These are phyloP conservation scores for Mycena chlorophos DNA, from an alignment of 768 basidiomycete genomes.

Conservation along the genomic window DNA sequence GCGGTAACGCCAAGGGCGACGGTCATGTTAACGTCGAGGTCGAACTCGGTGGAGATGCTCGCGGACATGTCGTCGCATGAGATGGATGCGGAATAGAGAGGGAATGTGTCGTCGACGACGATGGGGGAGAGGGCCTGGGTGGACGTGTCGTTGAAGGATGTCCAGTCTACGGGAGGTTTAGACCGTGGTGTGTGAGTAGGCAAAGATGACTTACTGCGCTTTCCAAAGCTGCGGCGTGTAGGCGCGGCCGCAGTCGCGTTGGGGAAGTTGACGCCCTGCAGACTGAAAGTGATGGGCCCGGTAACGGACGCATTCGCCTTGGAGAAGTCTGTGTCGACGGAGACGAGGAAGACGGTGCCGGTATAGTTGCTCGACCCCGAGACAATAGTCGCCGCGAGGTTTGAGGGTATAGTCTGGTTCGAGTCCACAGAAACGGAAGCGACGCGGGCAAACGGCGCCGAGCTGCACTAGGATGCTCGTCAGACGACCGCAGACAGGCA, in stretches of 20 bases:
- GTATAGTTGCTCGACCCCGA: constrained; percentile 5
- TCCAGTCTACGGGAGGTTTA: too few species aligned
- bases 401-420: constrained; percentile 6
- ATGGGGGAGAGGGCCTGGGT: background rate
- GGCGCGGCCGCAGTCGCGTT: background rate
- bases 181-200: too few species aligned
- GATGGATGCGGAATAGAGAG: constrained; percentile 1
- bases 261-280: background rate
- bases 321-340: constrained; percentile 14
- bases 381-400: background rate
- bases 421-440: constrained; percentile 6
- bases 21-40: background rate
- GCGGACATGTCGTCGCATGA: constrained; percentile 11
- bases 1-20: constrained; percentile 26
- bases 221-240: too few species aligned
- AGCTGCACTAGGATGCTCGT: background rate
- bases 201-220: too few species aligned
- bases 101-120: constrained; percentile 10
- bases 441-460: constrained; percentile 12
- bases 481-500: background rate
- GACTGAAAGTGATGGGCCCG: too few species aligned
- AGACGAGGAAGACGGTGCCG: constrained; percentile 14
- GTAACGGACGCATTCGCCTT: background rate
- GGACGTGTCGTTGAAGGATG: constrained; percentile 1
- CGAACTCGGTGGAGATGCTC: constrained; percentile 2